phyloP scores from a whole-genome alignment of 306 rosid species.

The Quercus dentata region DNA sequence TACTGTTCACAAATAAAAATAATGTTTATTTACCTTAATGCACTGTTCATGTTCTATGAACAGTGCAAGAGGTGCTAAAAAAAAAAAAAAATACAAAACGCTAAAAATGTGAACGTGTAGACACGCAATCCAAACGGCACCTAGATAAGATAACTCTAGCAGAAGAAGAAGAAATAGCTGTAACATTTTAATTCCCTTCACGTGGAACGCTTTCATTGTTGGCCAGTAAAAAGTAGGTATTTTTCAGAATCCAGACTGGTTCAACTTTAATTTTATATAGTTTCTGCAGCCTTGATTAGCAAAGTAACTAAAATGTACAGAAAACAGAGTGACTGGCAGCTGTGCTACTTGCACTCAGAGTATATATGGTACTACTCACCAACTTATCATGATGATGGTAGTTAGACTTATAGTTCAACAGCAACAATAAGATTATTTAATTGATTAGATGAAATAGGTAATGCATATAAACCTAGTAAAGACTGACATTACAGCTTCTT shows the following conservation, averaged over 20 bases:
- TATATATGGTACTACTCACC: slow-evolving; percentile 15
- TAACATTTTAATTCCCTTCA: too few species aligned
- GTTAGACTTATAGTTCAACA: slow-evolving; percentile 2
- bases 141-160: too few species aligned
- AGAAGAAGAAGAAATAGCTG: too few species aligned
- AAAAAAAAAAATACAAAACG: too few species aligned
- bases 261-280: neutral
- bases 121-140: too few species aligned
- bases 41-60: too few species aligned
- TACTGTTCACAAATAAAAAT: too few species aligned
- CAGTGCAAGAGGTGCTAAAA: accelerated
- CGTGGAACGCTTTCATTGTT: neutral
- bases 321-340: neutral
- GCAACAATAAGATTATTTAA: slow-evolving; percentile 14
- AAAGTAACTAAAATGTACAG: neutral
- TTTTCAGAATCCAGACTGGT: neutral
- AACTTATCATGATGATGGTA: slow-evolving; percentile 19
- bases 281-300: neutral
- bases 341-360: neutral
- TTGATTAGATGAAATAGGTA: slow-evolving; percentile 10
- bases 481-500: slow-evolving; percentile 18
- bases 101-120: too few species aligned
- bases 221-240: neutral
- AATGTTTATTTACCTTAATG: too few species aligned
- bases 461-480: slow-evolving; percentile 23